Evolutionary conservation across 495 filamentous ascomycete species (phyloP).

Genomic region (Aspergillus wentii): DNA sequence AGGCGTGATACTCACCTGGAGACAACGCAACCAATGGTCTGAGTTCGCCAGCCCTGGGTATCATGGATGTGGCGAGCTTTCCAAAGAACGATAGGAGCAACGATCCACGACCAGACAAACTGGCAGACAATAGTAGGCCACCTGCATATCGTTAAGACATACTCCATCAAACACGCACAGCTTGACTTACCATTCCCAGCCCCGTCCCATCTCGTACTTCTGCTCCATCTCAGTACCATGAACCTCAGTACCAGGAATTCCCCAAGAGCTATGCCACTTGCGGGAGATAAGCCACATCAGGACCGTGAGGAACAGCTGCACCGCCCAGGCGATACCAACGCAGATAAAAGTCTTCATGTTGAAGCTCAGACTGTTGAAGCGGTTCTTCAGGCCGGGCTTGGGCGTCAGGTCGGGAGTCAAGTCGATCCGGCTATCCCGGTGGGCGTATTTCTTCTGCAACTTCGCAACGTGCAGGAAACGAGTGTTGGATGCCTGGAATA

Average conservation of each 20-base stretch:
- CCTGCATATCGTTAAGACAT: conserved; percentile 20
- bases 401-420: conserved; percentile 3
- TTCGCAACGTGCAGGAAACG: conserved; percentile 61
- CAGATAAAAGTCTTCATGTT: conserved; percentile 18
- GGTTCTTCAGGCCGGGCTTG: conserved; percentile 15
- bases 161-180: neutral
- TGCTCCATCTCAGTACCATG: conserved; percentile 29
- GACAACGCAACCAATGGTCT: conserved; percentile 57
- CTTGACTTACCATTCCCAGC: conserved; percentile 58
- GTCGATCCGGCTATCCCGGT: conserved; percentile 5
- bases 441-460: conserved; percentile 28
- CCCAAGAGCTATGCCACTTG: conserved; percentile 59
- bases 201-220: conserved; percentile 39
- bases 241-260: conserved; percentile 43
- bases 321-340: conserved; percentile 22
- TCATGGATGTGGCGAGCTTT: conserved; percentile 51
- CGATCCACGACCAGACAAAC: conserved; percentile 58
- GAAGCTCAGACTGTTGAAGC: conserved; percentile 27
- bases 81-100: conserved; percentile 44
- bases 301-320: conserved; percentile 52
- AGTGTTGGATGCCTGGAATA: conserved; percentile 66
- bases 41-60: conserved; percentile 62
- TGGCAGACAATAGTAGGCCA: conserved; percentile 61
- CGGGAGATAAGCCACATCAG: conserved; percentile 60
- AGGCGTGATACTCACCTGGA: conserved; percentile 26